Evolutionary conservation across 2,329 filamentous ascomycete species (phyloP).

Genomic region (Trichoderma asperellum): DNA sequence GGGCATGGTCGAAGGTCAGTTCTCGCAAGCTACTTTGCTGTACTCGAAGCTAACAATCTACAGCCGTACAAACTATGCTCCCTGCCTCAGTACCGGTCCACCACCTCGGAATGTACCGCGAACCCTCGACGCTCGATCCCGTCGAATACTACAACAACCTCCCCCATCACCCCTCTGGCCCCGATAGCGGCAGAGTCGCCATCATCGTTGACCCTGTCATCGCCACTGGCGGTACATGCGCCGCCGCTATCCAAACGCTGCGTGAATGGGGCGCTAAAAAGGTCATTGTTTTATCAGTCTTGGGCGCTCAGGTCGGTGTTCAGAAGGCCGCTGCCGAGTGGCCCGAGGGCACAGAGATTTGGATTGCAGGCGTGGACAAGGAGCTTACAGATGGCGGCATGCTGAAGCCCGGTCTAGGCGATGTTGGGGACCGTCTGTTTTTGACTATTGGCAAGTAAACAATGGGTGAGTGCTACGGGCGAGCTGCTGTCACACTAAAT

Average conservation of each 20-base stretch:
- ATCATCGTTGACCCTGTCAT: conserved; percentile 92
- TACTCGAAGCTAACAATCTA: conserved; percentile 26
- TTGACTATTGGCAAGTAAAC: conserved; percentile 80
- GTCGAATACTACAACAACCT: conserved; percentile 99
- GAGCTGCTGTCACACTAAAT: neutral
- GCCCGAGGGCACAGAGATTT: conserved; percentile 77
- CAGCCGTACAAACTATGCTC: conserved; percentile 80
- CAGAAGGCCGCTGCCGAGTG: conserved; percentile 73
- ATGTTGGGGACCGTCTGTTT: conserved; percentile 89
- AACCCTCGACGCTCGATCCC: conserved; percentile 81
- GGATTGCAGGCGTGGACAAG: conserved; percentile 78
- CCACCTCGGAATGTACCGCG: conserved; percentile 93
- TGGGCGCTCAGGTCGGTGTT: conserved; percentile 75
- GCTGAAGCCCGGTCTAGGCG: conserved; percentile 87
- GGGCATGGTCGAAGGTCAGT: conserved; percentile 81
- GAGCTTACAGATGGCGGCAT: conserved; percentile 79
- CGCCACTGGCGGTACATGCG: conserved; percentile 87
- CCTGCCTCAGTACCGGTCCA: conserved; percentile 80
- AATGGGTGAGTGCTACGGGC: neutral
- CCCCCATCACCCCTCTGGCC: conserved; percentile 65
- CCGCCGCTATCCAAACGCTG: conserved; percentile 86
- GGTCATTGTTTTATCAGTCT: conserved; percentile 74
- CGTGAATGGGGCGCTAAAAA: conserved; percentile 88
- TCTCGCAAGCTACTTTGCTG: neutral
- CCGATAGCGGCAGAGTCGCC: conserved; percentile 59